These are phyloP conservation scores for Pleurotus cornucopiae DNA, from an alignment of 768 basidiomycete genomes.

Conservation along the genomic window DNA sequence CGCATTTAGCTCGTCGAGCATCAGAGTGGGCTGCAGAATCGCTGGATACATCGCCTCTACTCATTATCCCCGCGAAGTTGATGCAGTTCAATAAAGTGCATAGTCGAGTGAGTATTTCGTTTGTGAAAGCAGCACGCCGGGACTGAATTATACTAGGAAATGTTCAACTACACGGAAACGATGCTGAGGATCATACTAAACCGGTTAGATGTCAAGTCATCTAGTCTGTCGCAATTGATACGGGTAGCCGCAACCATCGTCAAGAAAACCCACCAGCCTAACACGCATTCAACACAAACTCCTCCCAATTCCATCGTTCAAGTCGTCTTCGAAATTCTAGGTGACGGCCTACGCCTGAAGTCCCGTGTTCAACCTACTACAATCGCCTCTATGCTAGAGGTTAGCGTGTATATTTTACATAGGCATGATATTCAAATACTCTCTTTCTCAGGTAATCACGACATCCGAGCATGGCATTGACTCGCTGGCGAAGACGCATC, in stretches of 20 bases:
- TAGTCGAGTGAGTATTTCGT: constrained; percentile 38
- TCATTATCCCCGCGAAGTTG: constrained; percentile 46
- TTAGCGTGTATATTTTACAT: constrained; percentile 17
- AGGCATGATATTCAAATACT: not conserved
- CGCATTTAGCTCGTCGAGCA: constrained; percentile 49
- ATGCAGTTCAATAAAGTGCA: constrained; percentile 58
- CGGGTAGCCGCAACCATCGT: constrained; percentile 40
- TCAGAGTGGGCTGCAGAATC: constrained; percentile 45
- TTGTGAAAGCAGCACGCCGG: constrained; percentile 1
- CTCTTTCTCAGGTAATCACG: constrained; percentile 21
- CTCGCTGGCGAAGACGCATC: constrained; percentile 25
- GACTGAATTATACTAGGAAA: constrained; percentile 36
- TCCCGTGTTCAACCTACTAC: constrained; percentile 44
- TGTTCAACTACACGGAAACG: constrained; percentile 55
- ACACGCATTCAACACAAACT: constrained; percentile 11
- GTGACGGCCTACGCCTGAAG: constrained; percentile 52
- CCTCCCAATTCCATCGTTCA: constrained; percentile 29
- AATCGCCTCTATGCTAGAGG: constrained; percentile 51
- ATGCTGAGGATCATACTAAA: constrained; percentile 51
- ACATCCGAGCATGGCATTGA: constrained; percentile 23
- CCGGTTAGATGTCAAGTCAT: constrained; percentile 41
- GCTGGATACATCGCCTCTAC: constrained; percentile 54
- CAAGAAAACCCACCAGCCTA: constrained; percentile 30
- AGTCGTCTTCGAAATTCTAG: constrained; percentile 46
- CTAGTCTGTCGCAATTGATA: constrained; percentile 42